Evolutionary conservation across 148 eudicot genomes (phyloP).

Genomic region (Fagopyrum esculentum): DNA sequence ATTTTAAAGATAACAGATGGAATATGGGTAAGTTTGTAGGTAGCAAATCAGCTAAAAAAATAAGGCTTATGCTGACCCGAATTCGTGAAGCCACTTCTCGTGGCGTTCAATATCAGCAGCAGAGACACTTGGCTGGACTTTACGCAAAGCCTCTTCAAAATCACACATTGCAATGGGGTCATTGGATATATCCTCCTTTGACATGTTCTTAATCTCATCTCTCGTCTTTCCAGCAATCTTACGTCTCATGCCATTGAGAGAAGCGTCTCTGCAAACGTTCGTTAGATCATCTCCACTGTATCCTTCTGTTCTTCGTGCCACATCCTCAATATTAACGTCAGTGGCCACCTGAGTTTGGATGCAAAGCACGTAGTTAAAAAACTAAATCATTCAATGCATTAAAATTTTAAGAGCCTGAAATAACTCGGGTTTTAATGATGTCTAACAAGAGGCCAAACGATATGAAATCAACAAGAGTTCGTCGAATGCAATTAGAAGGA

Average conservation of each 20-base stretch:
- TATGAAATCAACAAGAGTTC: neutral
- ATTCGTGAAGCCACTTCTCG: slow-evolving; percentile 84
- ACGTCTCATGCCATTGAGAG: slow-evolving; percentile 94
- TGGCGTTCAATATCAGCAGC: slow-evolving; percentile 85
- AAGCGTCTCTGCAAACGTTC: slow-evolving; percentile 91
- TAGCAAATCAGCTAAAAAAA: slow-evolving; percentile 1
- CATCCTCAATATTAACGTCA: slow-evolving; percentile 78
- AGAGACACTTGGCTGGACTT: slow-evolving; percentile 94
- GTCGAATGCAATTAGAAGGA: neutral
- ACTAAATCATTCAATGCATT: neutral
- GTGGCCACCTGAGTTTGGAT: slow-evolving; percentile 46
- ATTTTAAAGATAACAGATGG: neutral
- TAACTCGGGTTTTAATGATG: neutral
- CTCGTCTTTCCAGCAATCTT: slow-evolving; percentile 93
- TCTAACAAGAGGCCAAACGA: neutral
- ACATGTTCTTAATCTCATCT: slow-evolving; percentile 93
- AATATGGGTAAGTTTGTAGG: neutral
- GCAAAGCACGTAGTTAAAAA: neutral
- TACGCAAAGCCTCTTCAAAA: slow-evolving; percentile 79
- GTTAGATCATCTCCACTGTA: slow-evolving; percentile 99
- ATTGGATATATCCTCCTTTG: slow-evolving; percentile 89
- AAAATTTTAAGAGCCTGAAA: neutral
- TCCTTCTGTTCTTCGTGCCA: slow-evolving; percentile 87
- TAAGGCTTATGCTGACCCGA: slow-evolving; percentile 72
- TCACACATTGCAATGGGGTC: slow-evolving; percentile 97